Conservation (phyloP, 108 stramenopile genomes). For the Conticribra guillardii region DNA sequence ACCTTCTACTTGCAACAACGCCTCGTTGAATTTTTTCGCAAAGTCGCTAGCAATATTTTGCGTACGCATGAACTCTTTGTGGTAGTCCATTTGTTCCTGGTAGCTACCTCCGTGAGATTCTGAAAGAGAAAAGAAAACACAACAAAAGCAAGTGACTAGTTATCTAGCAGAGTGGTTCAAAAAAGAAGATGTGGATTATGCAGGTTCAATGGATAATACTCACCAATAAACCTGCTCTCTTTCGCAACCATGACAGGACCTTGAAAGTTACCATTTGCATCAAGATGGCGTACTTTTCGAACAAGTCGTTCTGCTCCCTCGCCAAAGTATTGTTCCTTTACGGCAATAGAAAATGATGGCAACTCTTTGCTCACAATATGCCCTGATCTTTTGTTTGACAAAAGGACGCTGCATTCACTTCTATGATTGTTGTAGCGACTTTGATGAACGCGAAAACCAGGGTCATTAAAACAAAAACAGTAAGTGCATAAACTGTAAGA, state of each 20-base stretch:
- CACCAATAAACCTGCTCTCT: conserved; percentile 56
- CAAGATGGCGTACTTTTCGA: conserved; percentile 52
- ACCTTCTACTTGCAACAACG: conserved; percentile 14
- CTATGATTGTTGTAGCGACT: background rate
- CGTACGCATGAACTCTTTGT: conserved; percentile 53
- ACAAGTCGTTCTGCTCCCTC: conserved; percentile 67
- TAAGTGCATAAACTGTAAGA: conserved; percentile 18
- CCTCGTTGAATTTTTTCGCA: conserved; percentile 54
- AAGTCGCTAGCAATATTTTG: conserved; percentile 48
- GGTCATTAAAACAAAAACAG: conserved; percentile 2
- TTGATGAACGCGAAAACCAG: background rate
- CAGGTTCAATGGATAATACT: conserved; percentile 1
- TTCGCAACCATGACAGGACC: conserved; percentile 62
- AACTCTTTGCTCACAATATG: conserved; percentile 17
- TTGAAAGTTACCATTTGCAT: conserved; percentile 39
- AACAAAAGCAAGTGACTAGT: conserved; percentile 1
- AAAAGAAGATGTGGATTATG: no score
- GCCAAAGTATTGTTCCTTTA: conserved; percentile 56
- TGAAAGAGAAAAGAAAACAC: background rate
- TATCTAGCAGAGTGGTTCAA: no score
- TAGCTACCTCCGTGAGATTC: conserved; percentile 12
- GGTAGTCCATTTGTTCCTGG: conserved; percentile 28
- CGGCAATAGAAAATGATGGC: conserved; percentile 49
- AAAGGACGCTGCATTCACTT: conserved; percentile 16
- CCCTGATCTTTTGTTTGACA: conserved; percentile 11